Percentiles rank a stretch among this genome's conserved stretches.
Conservation (phyloP, 163 green algal species). For the Coccomyxa subellipsoidea region DNA sequence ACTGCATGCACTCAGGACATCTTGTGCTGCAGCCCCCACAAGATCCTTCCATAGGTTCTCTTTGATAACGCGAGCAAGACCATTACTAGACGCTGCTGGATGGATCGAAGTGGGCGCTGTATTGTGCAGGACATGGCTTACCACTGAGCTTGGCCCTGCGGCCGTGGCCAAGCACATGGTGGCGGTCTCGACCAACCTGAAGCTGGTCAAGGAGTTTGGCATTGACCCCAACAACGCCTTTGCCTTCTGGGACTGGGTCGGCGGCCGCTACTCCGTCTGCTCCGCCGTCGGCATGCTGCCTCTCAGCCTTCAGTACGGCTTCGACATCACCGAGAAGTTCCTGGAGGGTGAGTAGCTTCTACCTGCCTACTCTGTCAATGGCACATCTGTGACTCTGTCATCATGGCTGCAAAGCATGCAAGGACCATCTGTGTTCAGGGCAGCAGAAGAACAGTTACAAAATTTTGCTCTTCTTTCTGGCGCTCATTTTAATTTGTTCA, state of each 20-base stretch:
- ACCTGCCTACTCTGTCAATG: not conserved
- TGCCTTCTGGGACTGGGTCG: slow-evolving; percentile 99
- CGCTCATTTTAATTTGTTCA: not conserved
- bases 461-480: too few relatives aligned
- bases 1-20: not conserved
- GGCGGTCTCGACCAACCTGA: slow-evolving; percentile 97
- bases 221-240: slow-evolving; percentile 98
- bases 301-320: slow-evolving; percentile 98
- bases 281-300: slow-evolving; percentile 96
- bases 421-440: too few relatives aligned
- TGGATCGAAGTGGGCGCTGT: not conserved
- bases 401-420: not conserved
- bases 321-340: slow-evolving; percentile 79
- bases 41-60: too few relatives aligned
- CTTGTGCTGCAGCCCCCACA: not conserved
- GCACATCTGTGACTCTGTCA: not conserved
- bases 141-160: slow-evolving; percentile 62
- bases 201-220: slow-evolving; percentile 97
- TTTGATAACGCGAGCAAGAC: too few relatives aligned
- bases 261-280: slow-evolving; percentile 94
- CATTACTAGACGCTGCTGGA: too few relatives aligned
- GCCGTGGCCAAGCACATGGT: slow-evolving; percentile 99
- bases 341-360: slow-evolving; percentile 40
- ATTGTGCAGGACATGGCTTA: slow-evolving; percentile 74
- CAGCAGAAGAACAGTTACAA: too few relatives aligned